These are phyloP conservation scores for Parachaetomium inaequale DNA, from an alignment of 495 filamentous ascomycete genomes.

Conservation along the genomic window DNA sequence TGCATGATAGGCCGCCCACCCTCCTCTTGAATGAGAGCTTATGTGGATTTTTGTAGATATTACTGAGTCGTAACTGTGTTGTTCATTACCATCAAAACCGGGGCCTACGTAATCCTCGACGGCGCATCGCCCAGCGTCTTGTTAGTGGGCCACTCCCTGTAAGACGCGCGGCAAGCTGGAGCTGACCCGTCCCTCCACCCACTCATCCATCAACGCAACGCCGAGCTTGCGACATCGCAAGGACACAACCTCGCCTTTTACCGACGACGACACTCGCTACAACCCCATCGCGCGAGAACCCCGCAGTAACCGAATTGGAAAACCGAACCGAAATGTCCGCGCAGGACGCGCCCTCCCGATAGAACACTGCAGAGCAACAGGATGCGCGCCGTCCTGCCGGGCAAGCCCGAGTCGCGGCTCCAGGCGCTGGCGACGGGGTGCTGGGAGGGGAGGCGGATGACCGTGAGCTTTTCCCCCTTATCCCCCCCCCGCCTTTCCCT, in stretches of 20 bases:
- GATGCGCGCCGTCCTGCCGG: constrained; percentile 79
- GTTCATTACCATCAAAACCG: too few relatives aligned
- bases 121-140: background rate
- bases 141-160: background rate
- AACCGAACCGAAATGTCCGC: constrained; percentile 15
- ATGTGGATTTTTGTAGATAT: background rate
- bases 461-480: constrained; percentile 52
- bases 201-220: background rate
- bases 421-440: constrained; percentile 82
- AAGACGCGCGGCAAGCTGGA: background rate
- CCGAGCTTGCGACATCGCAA: constrained; percentile 9
- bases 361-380: constrained; percentile 25
- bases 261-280: background rate
- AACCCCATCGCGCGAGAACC: background rate
- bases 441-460: constrained; percentile 76
- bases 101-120: background rate
- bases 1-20: background rate
- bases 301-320: too few relatives aligned
- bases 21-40: background rate
- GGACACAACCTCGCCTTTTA: background rate
- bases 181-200: background rate
- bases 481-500: background rate
- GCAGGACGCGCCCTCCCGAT: constrained; percentile 25
- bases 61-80: too few relatives aligned
- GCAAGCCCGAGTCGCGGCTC: constrained; percentile 82